Base-by-base conservation (phyloP, 2,329 filamentous ascomycete species). In the Calonectria montana region DNA sequence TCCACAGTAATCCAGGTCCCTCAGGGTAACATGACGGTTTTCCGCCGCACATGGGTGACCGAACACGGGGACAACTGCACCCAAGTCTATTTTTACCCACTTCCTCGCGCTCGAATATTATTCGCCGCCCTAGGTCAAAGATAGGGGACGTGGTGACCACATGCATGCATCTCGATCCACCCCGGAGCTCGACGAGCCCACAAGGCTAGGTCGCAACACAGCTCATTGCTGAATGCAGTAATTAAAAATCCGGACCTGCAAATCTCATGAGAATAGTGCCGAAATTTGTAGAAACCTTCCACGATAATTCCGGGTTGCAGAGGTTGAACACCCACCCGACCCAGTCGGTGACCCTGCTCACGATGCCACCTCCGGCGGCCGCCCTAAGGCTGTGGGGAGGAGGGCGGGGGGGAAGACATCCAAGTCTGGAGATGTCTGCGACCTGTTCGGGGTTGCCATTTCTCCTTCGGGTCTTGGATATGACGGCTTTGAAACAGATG, bases 161-260 rank as follows among this genome's bases (percentile, higher is more conserved):
- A 59, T 59, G 53, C 53, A 57, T 57, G 53, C 53, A 39, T 59
- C 31, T 37, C 53, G 53, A 59, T 59, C 53, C 53, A 59, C 53
- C 53, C 53, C 12, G 31, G 53, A 59, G 53, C 29, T 59, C 31
- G n/a, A 59, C 31, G 53, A 59, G 53, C 53, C 53, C 53, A 59
- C 53, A 59, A 59, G 53, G 53, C 53, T 59, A 59, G 53, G 53
- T 59, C 31, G 31, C 53, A 23, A 39, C 53, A 59, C 21, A 37
- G 25, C n/a, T 35, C 35, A 39, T 59, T 21, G 31, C 53, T 39
- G 35, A 59, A 59, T 39, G 31, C 21, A 59, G 53, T 16, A 59
- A 59, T 59, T 39, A 59, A 59, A 59, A 59, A 18, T 18, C 53
- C 12, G 35, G 53, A 21, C 53, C 31, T 59, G 31, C 35, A 59